Evolutionary conservation across 768 basidiomycete genomes (phyloP).

Genomic region (Leccinum variicolor): DNA sequence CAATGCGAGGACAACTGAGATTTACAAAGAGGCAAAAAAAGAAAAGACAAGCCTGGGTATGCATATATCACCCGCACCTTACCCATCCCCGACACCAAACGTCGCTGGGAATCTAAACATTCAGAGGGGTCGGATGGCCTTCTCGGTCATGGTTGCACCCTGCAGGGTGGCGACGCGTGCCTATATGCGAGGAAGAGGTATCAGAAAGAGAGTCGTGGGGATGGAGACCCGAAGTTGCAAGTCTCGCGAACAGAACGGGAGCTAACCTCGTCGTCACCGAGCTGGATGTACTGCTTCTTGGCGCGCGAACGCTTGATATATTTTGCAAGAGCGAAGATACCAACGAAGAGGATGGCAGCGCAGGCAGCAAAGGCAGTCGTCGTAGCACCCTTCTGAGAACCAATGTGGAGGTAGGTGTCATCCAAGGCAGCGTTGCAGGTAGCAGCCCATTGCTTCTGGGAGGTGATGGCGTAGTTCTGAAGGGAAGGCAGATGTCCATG

Average conservation of each 20-base stretch:
- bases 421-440: slow-evolving; percentile 34
- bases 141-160: slow-evolving; percentile 27
- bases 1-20: slow-evolving; percentile 17
- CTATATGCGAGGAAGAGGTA: background rate
- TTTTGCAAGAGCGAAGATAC: slow-evolving; percentile 32
- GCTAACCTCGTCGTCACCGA: slow-evolving; percentile 38
- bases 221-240: slow-evolving; percentile 11
- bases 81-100: background rate
- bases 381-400: slow-evolving; percentile 28
- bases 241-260: background rate
- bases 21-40: background rate
- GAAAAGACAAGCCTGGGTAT: slow-evolving; percentile 3
- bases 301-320: slow-evolving; percentile 34
- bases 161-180: slow-evolving; percentile 18
- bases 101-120: background rate
- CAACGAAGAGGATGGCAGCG: slow-evolving; percentile 36
- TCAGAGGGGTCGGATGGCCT: slow-evolving; percentile 27
- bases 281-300: slow-evolving; percentile 33
- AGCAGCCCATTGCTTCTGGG: slow-evolving; percentile 43
- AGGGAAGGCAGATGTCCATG: background rate
- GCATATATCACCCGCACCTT: background rate
- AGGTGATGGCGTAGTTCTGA: slow-evolving; percentile 44
- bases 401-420: slow-evolving; percentile 32
- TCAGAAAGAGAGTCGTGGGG: background rate
- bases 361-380: slow-evolving; percentile 33